Conservation (phyloP, 495 filamentous ascomycete genomes). For the Cairneyella variabilis region DNA sequence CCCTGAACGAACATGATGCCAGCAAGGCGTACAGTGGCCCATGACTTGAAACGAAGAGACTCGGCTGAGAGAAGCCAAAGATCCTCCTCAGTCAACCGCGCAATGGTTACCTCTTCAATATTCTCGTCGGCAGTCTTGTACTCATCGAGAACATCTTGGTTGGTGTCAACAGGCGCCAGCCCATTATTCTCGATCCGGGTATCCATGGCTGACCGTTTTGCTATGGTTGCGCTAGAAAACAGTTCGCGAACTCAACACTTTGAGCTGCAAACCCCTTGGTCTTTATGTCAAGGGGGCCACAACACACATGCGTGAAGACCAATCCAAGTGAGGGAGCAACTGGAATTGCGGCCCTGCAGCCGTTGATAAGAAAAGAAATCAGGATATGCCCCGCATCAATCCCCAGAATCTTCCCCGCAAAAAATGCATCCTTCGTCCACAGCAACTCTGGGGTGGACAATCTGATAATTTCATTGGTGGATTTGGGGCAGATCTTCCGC, state of each 20-base stretch:
- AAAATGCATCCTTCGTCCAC: too few species aligned
- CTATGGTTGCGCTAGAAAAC: not conserved
- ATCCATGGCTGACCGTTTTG: not conserved
- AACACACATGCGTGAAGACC: not conserved
- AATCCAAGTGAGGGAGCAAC: not conserved
- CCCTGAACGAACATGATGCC: constrained; percentile 39
- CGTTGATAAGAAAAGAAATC: not conserved
- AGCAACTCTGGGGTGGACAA: not conserved
- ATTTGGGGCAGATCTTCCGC: too few species aligned
- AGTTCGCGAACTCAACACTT: not conserved
- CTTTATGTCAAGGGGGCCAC: too few species aligned
- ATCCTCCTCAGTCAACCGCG: constrained; percentile 38
- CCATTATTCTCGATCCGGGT: too few species aligned
- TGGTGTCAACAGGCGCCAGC: constrained; percentile 8
- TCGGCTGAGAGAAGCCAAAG: constrained; percentile 32
- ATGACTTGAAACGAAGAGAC: constrained; percentile 30
- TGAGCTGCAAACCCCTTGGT: not conserved
- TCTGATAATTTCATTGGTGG: not conserved
- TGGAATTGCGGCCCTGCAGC: not conserved
- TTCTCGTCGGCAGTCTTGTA: constrained; percentile 10
- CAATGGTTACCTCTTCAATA: constrained; percentile 32
- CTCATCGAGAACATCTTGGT: constrained; percentile 1
- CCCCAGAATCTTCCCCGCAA: not conserved
- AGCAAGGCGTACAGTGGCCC: constrained; percentile 32
- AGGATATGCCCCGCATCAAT: not conserved